Evolutionary conservation across 2,329 filamentous ascomycete species (phyloP).

Genomic region (Alternaria panax): DNA sequence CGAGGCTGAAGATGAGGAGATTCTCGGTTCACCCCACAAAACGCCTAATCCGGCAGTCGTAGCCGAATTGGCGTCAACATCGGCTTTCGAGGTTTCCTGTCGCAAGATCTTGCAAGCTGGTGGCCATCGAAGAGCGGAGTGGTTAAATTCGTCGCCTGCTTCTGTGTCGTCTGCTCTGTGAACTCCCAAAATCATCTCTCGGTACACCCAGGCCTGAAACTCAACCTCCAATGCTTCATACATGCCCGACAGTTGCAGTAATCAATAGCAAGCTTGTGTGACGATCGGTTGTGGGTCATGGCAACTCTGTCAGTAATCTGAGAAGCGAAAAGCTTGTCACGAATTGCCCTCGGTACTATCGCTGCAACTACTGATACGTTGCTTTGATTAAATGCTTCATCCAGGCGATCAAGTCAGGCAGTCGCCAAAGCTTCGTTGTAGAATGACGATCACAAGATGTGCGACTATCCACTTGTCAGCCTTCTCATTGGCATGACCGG

Average conservation of each 20-base stretch:
- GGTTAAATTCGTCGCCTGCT: background rate
- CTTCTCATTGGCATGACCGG: background rate
- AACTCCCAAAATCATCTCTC: background rate
- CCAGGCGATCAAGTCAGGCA: slow-evolving; percentile 3
- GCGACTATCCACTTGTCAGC: background rate
- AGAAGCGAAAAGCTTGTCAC: background rate
- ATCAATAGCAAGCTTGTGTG: background rate
- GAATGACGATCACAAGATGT: background rate
- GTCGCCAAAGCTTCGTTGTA: background rate
- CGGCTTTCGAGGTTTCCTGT: background rate
- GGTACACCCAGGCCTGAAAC: background rate
- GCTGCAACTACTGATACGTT: slow-evolving; percentile 25
- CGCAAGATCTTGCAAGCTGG: background rate
- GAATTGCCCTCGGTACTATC: slow-evolving; percentile 27
- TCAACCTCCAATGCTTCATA: background rate
- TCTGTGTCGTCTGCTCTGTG: background rate
- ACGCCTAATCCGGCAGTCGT: background rate
- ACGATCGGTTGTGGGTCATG: background rate
- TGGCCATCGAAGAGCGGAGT: background rate
- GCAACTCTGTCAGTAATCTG: background rate
- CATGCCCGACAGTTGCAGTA: background rate
- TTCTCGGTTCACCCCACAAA: background rate
- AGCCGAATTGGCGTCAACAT: background rate
- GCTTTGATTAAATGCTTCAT: slow-evolving; percentile 28
- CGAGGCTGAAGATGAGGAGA: background rate